Evolutionary conservation across 495 filamentous ascomycete species (phyloP).

Genomic region (Trypethelium eluteriae): DNA sequence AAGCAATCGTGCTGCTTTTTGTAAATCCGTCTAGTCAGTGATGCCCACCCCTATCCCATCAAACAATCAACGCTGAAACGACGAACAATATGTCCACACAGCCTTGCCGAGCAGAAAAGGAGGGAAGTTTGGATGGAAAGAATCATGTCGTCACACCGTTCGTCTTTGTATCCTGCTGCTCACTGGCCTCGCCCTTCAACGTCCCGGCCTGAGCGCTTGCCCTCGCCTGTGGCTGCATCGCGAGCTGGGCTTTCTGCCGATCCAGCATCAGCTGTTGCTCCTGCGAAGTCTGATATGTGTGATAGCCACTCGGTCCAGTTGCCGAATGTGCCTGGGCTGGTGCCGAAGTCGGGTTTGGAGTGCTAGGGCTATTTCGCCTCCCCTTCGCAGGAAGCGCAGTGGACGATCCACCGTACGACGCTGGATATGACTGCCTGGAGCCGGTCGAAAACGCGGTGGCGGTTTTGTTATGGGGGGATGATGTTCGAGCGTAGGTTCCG

Average conservation of each 20-base stretch:
- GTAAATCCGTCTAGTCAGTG: neutral
- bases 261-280: constrained; percentile 33
- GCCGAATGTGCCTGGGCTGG: constrained; percentile 17
- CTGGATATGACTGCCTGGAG: neutral
- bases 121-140: no score
- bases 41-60: neutral
- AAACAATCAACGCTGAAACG: neutral
- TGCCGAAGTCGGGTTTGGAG: constrained; percentile 6
- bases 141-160: neutral
- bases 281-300: constrained; percentile 24
- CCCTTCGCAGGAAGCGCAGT: neutral
- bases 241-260: constrained; percentile 28
- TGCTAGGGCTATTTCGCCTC: neutral
- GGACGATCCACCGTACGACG: neutral
- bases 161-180: neutral
- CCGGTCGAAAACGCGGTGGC: neutral
- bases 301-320: constrained; percentile 25
- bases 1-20: neutral
- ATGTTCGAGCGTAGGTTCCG: neutral
- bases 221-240: constrained; percentile 27
- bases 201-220: constrained; percentile 5
- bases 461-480: neutral
- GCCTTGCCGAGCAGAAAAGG: no score
- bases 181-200: neutral
- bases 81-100: neutral